phyloP scores from a whole-genome alignment of 2,329 filamentous ascomycete genomes.

The Simplicillium sp. region DNA sequence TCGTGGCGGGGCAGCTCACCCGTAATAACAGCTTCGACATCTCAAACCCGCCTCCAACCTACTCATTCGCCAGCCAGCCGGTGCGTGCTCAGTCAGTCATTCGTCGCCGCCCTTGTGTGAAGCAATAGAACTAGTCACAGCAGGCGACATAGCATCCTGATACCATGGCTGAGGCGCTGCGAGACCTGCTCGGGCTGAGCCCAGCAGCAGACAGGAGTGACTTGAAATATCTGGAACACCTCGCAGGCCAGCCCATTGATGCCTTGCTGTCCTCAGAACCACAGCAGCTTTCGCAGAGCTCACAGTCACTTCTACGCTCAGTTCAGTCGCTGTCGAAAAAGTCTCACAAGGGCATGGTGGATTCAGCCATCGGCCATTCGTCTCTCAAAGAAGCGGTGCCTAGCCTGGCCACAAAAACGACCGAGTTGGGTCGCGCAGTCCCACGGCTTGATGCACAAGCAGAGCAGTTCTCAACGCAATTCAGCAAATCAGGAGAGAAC shows the following conservation, averaged over 20 bases:
- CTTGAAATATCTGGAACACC: constrained; percentile 63
- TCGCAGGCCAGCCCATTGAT: constrained; percentile 68
- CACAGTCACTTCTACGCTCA: constrained; percentile 71
- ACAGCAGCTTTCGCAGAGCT: constrained; percentile 67
- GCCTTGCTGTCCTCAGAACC: constrained; percentile 68
- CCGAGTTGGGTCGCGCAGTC: constrained; percentile 60
- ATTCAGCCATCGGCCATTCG: constrained; percentile 69
- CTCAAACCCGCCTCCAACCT: too few relatives aligned
- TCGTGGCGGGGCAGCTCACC: neutral
- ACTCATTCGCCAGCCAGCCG: too few relatives aligned
- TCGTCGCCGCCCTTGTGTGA: neutral
- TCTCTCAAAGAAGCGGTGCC: constrained; percentile 66
- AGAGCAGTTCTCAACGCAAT: constrained; percentile 71
- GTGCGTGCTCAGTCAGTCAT: neutral
- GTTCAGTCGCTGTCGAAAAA: constrained; percentile 83
- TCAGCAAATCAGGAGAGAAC: constrained; percentile 64
- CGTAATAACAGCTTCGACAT: too few relatives aligned
- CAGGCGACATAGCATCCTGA: neutral
- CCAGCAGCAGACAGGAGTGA: constrained; percentile 39
- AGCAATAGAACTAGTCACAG: neutral
- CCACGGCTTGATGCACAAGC: constrained; percentile 72
- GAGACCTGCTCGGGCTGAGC: constrained; percentile 21
- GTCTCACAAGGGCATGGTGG: constrained; percentile 76
- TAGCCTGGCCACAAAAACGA: constrained; percentile 53
- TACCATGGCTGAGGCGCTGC: constrained; percentile 26